These are phyloP conservation scores for Tieghemiomyces parasiticus DNA, from an alignment of 192 early-diverging fungal genomes.

Conservation along the genomic window DNA sequence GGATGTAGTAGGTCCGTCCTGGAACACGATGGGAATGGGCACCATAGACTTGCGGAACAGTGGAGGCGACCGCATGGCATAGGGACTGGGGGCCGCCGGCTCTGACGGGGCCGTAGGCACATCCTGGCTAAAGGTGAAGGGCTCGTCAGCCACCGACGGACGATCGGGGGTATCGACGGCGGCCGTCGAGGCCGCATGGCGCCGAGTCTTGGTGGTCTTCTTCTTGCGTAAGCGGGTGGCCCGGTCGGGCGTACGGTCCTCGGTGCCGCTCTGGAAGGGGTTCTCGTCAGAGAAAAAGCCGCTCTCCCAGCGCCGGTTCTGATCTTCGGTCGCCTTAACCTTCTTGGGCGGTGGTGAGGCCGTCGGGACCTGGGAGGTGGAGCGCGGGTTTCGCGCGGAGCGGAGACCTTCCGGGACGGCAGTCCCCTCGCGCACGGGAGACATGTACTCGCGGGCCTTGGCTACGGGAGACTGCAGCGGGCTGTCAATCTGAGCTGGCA, in stretches of 20 bases:
- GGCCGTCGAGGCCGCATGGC: too few relatives aligned
- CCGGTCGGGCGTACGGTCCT: neutral
- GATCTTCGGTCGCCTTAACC: neutral
- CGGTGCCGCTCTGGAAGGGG: neutral
- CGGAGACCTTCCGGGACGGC: neutral
- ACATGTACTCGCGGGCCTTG: neutral
- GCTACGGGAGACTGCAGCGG: neutral
- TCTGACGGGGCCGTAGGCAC: too few relatives aligned
- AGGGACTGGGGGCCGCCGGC: neutral
- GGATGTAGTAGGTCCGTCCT: too few relatives aligned
- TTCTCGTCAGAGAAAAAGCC: conserved; percentile 1
- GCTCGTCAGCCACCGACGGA: too few relatives aligned
- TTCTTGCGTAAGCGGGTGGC: neutral
- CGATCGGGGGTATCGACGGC: too few relatives aligned
- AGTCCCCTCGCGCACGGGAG: neutral
- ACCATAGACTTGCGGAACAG: neutral
- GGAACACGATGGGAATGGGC: neutral
- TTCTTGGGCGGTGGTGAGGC: neutral
- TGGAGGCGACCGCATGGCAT: neutral
- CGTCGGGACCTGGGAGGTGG: neutral
- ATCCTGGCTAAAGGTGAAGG: too few relatives aligned
- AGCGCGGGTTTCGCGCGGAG: neutral
- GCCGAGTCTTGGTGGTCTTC: neutral
- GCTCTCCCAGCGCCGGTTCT: neutral
- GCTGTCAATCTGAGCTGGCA: neutral